These are phyloP conservation scores for Neobulgaria alba DNA, from an alignment of 2,329 filamentous ascomycete genomes.

Conservation along the genomic window DNA sequence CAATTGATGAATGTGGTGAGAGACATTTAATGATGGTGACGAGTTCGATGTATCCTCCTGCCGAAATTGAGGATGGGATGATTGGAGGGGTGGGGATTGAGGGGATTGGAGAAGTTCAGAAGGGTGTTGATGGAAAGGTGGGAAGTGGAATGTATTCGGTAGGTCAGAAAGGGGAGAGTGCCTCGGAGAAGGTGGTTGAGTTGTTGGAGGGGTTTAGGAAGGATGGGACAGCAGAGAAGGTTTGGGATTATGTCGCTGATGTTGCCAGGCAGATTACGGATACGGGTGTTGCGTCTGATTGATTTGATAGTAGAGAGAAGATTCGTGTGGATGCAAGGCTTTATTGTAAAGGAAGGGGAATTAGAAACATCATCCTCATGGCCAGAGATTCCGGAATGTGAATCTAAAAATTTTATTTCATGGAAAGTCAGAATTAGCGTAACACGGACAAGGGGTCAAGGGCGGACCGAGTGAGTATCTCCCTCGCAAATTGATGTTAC, in stretches of 20 bases:
- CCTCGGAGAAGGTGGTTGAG: slow-evolving; percentile 19
- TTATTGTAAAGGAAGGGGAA: no score
- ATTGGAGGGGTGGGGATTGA: slow-evolving; percentile 16
- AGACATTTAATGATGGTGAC: slow-evolving; percentile 30
- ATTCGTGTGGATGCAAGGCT: no score
- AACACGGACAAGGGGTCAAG: no score
- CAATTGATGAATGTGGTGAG: slow-evolving; percentile 27
- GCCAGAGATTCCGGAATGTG: no score
- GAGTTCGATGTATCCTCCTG: slow-evolving; percentile 25
- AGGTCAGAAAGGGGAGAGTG: slow-evolving; percentile 24
- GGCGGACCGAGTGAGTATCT: no score
- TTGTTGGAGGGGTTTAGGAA: slow-evolving; percentile 25
- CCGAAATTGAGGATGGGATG: slow-evolving; percentile 2
- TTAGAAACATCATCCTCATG: no score
- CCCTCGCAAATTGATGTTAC: no score
- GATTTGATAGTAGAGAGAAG: no score
- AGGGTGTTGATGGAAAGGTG: slow-evolving; percentile 24
- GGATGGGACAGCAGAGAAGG: slow-evolving; percentile 27
- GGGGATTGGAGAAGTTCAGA: slow-evolving; percentile 13
- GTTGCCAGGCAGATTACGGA: no score
- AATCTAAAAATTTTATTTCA: no score
- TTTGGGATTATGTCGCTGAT: slow-evolving; percentile 24
- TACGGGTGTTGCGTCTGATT: no score
- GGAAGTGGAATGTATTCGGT: slow-evolving; percentile 31
- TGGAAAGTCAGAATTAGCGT: no score